These are phyloP conservation scores for Carex sylvatica DNA, from an alignment of 202 grass and related monocot genomes.

Conservation along the genomic window DNA sequence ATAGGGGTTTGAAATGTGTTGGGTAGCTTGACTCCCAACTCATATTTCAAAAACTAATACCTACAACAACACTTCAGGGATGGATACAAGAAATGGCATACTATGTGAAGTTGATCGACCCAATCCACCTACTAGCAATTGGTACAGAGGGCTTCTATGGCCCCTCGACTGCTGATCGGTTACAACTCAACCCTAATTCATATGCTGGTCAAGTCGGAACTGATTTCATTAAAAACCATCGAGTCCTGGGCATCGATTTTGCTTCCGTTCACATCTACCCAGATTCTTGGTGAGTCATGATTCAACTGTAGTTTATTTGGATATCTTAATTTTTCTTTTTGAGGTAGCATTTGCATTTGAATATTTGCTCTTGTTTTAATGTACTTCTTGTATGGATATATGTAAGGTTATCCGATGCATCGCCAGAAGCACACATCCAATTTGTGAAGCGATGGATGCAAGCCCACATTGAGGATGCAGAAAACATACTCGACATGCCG, in stretches of 20 bases:
- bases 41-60: too few species aligned
- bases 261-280: slow-evolving; percentile 73
- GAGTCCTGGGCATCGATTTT: slow-evolving; percentile 51
- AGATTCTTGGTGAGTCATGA: slow-evolving; percentile 40
- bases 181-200: slow-evolving; percentile 47
- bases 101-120: slow-evolving; percentile 60
- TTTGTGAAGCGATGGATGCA: slow-evolving; percentile 53
- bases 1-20: too few species aligned
- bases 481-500: slow-evolving; percentile 44
- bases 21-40: too few species aligned
- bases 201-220: slow-evolving; percentile 42
- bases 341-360: neutral
- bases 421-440: slow-evolving; percentile 24
- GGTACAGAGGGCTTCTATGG: slow-evolving; percentile 69
- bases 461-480: slow-evolving; percentile 50
- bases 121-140: slow-evolving; percentile 47
- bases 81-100: slow-evolving; percentile 81
- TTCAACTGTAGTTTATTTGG: neutral
- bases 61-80: slow-evolving; percentile 18
- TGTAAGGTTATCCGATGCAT: slow-evolving; percentile 38
- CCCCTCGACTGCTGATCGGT: slow-evolving; percentile 35
- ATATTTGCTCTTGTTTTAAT: neutral
- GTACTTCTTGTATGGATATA: neutral
- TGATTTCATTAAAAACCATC: slow-evolving; percentile 73
- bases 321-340: neutral